phyloP scores from a whole-genome alignment of 2,329 filamentous ascomycete species.

The Arthrobotrys megalospora region DNA sequence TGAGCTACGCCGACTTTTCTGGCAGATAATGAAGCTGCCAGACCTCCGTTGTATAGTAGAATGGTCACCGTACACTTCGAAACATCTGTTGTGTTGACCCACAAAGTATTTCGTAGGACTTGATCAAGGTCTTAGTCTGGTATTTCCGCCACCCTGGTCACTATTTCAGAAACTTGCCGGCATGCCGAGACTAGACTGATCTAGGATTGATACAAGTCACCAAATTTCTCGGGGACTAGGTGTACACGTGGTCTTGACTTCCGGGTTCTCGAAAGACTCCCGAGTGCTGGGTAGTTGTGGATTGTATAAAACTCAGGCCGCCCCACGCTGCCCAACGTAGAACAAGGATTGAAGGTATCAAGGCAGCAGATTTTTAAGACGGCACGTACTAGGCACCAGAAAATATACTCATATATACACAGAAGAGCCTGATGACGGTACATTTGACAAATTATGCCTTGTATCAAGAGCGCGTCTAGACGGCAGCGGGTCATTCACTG shows the following conservation, averaged over 20 bases:
- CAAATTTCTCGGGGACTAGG: too few relatives aligned
- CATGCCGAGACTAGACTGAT: too few relatives aligned
- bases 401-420: background rate
- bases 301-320: too few relatives aligned
- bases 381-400: constrained; percentile 14
- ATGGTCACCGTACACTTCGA: background rate
- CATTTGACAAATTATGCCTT: constrained; percentile 6
- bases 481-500: background rate
- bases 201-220: too few relatives aligned
- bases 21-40: background rate
- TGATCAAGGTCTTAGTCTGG: too few relatives aligned
- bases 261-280: background rate
- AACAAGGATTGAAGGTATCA: background rate
- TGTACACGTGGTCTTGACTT: too few relatives aligned
- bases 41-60: background rate
- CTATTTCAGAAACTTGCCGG: too few relatives aligned
- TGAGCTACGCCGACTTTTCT: constrained; percentile 30
- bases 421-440: background rate
- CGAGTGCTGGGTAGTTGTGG: too few relatives aligned
- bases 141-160: too few relatives aligned
- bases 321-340: too few relatives aligned
- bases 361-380: background rate
- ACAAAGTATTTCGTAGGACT: too few relatives aligned
- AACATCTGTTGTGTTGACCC: too few relatives aligned
- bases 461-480: background rate